Evolutionary conservation across 164 flowering plant species (phyloP).

Genomic region (Aristolochia fimbriata): DNA sequence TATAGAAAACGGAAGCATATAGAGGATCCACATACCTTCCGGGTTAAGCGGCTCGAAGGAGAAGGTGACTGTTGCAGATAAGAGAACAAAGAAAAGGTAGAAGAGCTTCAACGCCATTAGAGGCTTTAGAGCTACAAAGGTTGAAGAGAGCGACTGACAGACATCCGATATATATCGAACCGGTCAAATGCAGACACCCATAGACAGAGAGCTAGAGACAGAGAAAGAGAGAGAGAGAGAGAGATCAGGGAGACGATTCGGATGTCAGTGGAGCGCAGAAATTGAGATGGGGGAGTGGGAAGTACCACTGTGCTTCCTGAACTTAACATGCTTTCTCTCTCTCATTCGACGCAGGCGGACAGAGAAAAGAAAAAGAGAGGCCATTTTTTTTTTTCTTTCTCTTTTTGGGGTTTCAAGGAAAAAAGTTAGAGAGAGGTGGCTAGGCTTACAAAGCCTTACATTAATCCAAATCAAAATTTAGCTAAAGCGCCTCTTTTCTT

Average conservation of each 20-base stretch:
- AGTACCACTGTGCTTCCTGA: conserved; percentile 3
- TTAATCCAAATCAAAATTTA: not conserved
- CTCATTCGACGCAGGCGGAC: conserved; percentile 2
- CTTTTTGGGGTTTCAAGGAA: conserved; percentile 1
- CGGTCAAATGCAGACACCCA: not conserved
- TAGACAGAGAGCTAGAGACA: conserved; percentile 5
- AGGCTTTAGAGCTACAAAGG: conserved; percentile 19
- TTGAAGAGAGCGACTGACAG: not conserved
- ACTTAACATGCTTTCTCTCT: conserved; percentile 13
- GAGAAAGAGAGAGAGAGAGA: conserved; percentile 7
- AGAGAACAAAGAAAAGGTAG: conserved; percentile 13
- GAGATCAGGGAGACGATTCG: conserved; percentile 27
- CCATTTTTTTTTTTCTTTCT: not conserved
- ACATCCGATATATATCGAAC: not conserved
- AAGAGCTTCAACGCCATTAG: conserved; percentile 23
- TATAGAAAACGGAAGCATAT: not conserved
- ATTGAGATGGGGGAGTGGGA: conserved; percentile 20
- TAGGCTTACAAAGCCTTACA: not conserved
- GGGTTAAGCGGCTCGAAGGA: conserved; percentile 66
- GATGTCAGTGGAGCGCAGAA: conserved; percentile 33
- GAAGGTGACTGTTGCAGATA: conserved; percentile 15
- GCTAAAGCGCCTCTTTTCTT: too few relatives aligned
- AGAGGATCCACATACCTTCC: conserved; percentile 52
- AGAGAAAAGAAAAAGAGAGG: conserved; percentile 8
- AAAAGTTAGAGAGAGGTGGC: conserved; percentile 2